Conservation (phyloP, 2,329 filamentous ascomycete species). For the Bipolaris zeicola region DNA sequence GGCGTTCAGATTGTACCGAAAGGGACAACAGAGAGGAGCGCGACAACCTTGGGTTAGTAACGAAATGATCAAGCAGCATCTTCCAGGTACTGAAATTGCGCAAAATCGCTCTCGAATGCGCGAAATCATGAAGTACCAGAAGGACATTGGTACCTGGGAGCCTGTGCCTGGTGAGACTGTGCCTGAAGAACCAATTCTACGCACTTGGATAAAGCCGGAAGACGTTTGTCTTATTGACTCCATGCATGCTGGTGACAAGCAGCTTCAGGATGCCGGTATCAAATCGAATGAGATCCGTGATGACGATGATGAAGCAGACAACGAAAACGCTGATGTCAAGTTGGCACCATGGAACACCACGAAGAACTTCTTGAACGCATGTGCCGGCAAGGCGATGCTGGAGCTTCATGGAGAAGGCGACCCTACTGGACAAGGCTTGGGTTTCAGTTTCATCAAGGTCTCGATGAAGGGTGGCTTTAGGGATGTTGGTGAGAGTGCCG, state of each 20-base stretch:
- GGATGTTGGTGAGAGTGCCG: conserved; percentile 84
- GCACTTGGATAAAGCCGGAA: conserved; percentile 90
- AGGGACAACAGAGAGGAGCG: conserved; percentile 71
- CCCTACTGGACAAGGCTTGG: conserved; percentile 88
- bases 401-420: conserved; percentile 93
- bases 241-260: conserved; percentile 93
- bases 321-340: conserved; percentile 81
- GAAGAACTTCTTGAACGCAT: conserved; percentile 94
- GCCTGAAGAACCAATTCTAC: conserved; percentile 79
- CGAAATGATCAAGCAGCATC: conserved; percentile 66
- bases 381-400: conserved; percentile 94
- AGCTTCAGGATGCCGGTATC: conserved; percentile 89
- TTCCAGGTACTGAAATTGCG: conserved; percentile 90
- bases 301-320: conserved; percentile 65
- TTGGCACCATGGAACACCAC: conserved; percentile 96
- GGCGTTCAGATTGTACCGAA: conserved; percentile 83
- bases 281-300: conserved; percentile 69
- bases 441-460: conserved; percentile 95
- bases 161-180: conserved; percentile 73
- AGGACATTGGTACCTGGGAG: conserved; percentile 82
- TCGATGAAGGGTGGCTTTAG: conserved; percentile 99
- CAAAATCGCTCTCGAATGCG: conserved; percentile 97
- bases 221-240: conserved; percentile 93
- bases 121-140: conserved; percentile 91
- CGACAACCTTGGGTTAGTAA: conserved; percentile 84